phyloP scores from a whole-genome alignment of 73 alveolate genomes.

The Paramecium biaurelia region DNA sequence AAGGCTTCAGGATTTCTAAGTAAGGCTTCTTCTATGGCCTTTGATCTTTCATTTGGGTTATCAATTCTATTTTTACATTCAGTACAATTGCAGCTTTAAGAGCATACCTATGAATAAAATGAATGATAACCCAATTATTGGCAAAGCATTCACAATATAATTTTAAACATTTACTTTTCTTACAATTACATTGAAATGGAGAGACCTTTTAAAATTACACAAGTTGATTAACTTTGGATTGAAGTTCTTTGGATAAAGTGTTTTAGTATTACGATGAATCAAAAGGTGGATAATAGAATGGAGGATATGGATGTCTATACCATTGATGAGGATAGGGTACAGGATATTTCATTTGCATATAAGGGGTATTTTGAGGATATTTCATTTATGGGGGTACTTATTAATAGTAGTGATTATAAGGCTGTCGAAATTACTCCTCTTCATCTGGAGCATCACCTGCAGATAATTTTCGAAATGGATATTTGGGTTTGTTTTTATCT shows the following conservation, averaged over 20 bases:
- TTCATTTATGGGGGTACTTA: not conserved
- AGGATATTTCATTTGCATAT: not conserved
- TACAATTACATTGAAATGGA: conserved; percentile 50
- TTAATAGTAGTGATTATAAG: not conserved
- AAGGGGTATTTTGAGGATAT: not conserved
- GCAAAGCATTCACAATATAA: conserved; percentile 65
- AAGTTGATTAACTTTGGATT: not conserved
- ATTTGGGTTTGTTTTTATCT: conserved; percentile 3
- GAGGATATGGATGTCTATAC: conserved; percentile 15
- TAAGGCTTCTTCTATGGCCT: conserved; percentile 54
- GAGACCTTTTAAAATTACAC: not conserved
- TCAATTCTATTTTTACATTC: conserved; percentile 61
- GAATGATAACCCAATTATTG: conserved; percentile 28
- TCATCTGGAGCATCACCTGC: not conserved
- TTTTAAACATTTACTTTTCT: conserved; percentile 54
- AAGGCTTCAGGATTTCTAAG: conserved; percentile 62
- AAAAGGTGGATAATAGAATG: not conserved
- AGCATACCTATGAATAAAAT: not conserved
- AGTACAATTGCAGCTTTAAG: conserved; percentile 48
- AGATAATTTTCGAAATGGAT: not conserved
- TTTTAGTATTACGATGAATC: conserved; percentile 7
- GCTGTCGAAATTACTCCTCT: not conserved
- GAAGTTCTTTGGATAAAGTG: conserved; percentile 43
- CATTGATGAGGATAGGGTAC: not conserved
- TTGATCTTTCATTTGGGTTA: conserved; percentile 31